phyloP scores from a whole-genome alignment of 2,329 filamentous ascomycete genomes.

The Leptographium procerum region DNA sequence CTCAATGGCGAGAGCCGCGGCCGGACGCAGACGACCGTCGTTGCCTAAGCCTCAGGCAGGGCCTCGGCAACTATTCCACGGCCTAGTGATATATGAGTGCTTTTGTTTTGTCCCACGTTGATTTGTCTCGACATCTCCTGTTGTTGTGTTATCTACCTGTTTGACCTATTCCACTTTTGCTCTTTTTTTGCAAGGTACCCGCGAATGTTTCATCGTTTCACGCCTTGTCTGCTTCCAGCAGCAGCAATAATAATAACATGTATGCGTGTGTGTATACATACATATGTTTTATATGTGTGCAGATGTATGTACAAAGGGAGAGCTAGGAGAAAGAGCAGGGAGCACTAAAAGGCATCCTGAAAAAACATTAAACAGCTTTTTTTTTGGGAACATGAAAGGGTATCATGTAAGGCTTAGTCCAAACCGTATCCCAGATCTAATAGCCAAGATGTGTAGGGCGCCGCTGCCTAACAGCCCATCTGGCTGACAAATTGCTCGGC shows the following conservation, averaged over 20 bases:
- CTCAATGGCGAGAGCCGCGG: conserved; percentile 46
- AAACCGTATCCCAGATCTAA: not conserved
- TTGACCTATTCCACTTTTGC: not conserved
- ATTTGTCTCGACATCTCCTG: not conserved
- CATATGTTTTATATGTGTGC: too few species aligned
- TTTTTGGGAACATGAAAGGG: not conserved
- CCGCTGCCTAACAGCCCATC: conserved; percentile 16
- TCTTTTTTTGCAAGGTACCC: not conserved
- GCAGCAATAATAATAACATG: not conserved
- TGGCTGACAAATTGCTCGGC: conserved; percentile 64
- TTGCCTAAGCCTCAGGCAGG: conserved; percentile 24
- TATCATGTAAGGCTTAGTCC: not conserved
- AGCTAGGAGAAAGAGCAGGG: not conserved
- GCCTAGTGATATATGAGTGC: not conserved
- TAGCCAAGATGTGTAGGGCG: not conserved
- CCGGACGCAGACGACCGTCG: conserved; percentile 40
- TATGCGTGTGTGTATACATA: not conserved
- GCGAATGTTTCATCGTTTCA: not conserved
- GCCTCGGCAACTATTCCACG: too few species aligned
- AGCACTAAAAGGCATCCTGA: not conserved
- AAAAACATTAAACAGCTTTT: not conserved
- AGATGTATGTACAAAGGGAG: not conserved
- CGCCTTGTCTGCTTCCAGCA: not conserved
- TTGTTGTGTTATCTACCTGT: not conserved
- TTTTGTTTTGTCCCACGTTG: not conserved